phyloP scores from a whole-genome alignment of 2,329 filamentous ascomycete genomes.

The Amauroascus niger region DNA sequence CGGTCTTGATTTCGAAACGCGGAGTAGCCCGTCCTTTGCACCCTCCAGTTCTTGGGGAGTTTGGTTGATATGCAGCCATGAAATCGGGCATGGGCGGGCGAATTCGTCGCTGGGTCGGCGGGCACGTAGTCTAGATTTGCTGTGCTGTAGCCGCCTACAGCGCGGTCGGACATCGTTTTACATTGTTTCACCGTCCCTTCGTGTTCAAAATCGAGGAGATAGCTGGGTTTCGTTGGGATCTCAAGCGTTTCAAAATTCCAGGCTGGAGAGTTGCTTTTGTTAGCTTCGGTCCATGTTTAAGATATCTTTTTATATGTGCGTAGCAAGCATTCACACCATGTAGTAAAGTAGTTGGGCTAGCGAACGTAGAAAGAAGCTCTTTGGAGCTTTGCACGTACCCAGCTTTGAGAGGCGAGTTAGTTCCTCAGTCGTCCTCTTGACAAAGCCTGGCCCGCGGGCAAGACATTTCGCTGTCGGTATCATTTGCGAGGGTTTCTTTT shows the following conservation, averaged over 20 bases:
- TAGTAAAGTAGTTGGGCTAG: background rate
- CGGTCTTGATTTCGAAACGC: slow-evolving; percentile 79
- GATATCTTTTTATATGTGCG: background rate
- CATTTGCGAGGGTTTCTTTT: slow-evolving; percentile 21
- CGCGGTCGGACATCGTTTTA: slow-evolving; percentile 76
- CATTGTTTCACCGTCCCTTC: slow-evolving; percentile 28
- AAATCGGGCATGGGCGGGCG: slow-evolving; percentile 64
- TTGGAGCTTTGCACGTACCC: slow-evolving; percentile 32
- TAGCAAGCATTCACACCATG: background rate
- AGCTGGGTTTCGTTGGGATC: slow-evolving; percentile 32
- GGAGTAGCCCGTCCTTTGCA: slow-evolving; percentile 60
- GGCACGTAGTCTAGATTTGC: slow-evolving; percentile 59
- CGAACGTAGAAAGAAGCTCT: background rate
- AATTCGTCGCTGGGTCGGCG: slow-evolving; percentile 34
- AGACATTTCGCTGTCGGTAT: slow-evolving; percentile 34
- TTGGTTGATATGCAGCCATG: slow-evolving; percentile 80
- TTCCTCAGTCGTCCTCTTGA: slow-evolving; percentile 50
- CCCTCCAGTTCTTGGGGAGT: slow-evolving; percentile 55
- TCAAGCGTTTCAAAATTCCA: slow-evolving; percentile 34
- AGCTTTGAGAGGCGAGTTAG: slow-evolving; percentile 47
- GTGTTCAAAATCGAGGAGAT: slow-evolving; percentile 36
- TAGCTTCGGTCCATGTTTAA: background rate
- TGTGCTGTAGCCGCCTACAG: slow-evolving; percentile 77
- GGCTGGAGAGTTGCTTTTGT: slow-evolving; percentile 22
- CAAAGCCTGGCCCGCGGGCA: slow-evolving; percentile 42